These are phyloP conservation scores for Lophiotrema nucula DNA, from an alignment of 495 filamentous ascomycete genomes.

Conservation along the genomic window DNA sequence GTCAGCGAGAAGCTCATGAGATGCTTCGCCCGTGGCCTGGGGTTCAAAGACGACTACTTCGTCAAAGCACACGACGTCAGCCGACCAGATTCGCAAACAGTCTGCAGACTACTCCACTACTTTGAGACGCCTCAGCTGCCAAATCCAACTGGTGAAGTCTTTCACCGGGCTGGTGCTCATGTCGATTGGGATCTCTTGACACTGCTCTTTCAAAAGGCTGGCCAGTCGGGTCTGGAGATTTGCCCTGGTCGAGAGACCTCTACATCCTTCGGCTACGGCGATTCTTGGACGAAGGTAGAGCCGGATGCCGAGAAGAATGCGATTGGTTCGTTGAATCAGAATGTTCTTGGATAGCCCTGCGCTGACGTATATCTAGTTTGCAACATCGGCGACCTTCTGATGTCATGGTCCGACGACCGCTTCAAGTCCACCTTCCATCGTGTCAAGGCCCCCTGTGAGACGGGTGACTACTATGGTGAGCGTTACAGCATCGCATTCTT, in stretches of 20 bases:
- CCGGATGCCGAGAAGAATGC: constrained; percentile 34
- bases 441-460: constrained; percentile 56
- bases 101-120: constrained; percentile 61
- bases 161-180: constrained; percentile 64
- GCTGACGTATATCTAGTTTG: constrained; percentile 56
- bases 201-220: constrained; percentile 63
- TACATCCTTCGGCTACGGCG: constrained; percentile 58
- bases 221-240: constrained; percentile 63
- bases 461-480: constrained; percentile 54
- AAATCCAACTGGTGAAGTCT: constrained; percentile 42
- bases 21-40: constrained; percentile 59
- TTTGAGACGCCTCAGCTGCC: constrained; percentile 39
- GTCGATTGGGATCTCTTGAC: constrained; percentile 65
- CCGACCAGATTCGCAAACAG: constrained; percentile 52
- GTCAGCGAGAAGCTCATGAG: constrained; percentile 59
- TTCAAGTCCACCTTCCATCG: constrained; percentile 67
- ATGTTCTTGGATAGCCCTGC: background rate
- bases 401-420: constrained; percentile 68
- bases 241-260: constrained; percentile 64
- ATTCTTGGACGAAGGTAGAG: constrained; percentile 63
- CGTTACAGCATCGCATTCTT: constrained; percentile 67
- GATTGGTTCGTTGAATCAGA: background rate
- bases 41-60: constrained; percentile 58
- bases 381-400: constrained; percentile 68
- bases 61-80: constrained; percentile 53